These are phyloP conservation scores for Rhexocercosporidium sp. DNA, from an alignment of 2,329 filamentous ascomycete species.

Conservation along the genomic window DNA sequence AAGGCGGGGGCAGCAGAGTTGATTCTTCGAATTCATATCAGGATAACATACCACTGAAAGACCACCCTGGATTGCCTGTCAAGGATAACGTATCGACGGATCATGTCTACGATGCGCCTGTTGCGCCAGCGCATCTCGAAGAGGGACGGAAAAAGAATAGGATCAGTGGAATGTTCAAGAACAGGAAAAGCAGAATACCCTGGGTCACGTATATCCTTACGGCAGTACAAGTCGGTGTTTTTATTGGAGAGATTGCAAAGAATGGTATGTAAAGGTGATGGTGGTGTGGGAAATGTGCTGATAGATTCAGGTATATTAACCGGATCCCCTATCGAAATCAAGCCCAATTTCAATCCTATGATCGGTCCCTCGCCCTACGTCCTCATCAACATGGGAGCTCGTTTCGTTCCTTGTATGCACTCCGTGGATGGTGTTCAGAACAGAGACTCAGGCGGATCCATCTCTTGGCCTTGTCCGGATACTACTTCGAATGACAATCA, in stretches of 20 bases:
- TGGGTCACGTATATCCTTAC: constrained; percentile 86
- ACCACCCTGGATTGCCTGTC: constrained; percentile 48
- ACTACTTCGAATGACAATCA: constrained; percentile 64
- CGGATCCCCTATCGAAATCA: constrained; percentile 58
- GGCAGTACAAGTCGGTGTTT: constrained; percentile 78
- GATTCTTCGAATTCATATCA: constrained; percentile 43
- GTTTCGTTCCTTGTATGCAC: constrained; percentile 95
- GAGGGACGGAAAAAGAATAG: constrained; percentile 52
- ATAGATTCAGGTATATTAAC: constrained; percentile 68
- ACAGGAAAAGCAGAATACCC: constrained; percentile 54
- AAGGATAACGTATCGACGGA: constrained; percentile 50
- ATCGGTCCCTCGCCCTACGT: constrained; percentile 91
- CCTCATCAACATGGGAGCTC: constrained; percentile 95
- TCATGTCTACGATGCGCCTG: constrained; percentile 65
- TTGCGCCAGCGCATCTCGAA: constrained; percentile 34
- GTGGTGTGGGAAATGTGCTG: constrained; percentile 20
- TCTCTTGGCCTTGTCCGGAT: constrained; percentile 82
- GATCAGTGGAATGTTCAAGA: constrained; percentile 60
- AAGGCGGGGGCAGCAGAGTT: constrained; percentile 46
- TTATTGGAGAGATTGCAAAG: constrained; percentile 85
- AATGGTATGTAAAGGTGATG: constrained; percentile 65
- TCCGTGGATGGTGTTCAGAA: constrained; percentile 71
- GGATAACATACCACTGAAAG: constrained; percentile 63
- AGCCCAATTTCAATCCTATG: constrained; percentile 94
- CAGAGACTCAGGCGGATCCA: constrained; percentile 43